phyloP scores from a whole-genome alignment of 257 asterid species.

The Anisodus acutangulus region DNA sequence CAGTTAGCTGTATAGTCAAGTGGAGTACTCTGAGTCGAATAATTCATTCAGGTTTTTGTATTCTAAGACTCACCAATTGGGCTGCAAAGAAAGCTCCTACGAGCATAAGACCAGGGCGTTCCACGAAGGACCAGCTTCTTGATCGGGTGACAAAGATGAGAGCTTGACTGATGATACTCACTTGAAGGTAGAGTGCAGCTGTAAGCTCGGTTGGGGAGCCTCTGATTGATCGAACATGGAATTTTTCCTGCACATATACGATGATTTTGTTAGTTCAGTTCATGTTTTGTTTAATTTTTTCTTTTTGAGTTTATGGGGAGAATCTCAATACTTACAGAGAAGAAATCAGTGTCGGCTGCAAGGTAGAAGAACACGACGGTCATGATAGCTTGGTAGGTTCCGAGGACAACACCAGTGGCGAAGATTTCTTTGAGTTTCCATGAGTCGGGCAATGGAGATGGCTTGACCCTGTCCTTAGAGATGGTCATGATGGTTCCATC shows the following conservation, averaged over 20 bases:
- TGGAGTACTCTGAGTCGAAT: background rate
- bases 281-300: background rate
- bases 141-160: conserved; percentile 89
- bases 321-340: conserved; percentile 45
- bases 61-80: conserved; percentile 55
- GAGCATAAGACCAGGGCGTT: conserved; percentile 80
- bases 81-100: conserved; percentile 68
- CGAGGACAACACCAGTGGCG: conserved; percentile 85
- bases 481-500: conserved; percentile 98
- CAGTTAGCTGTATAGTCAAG: background rate
- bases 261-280: background rate
- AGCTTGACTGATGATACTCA: conserved; percentile 91
- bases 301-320: background rate
- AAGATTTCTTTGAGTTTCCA: conserved; percentile 95
- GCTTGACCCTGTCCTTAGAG: conserved; percentile 83
- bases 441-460: conserved; percentile 90
- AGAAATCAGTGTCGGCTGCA: conserved; percentile 70
- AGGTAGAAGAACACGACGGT: conserved; percentile 81
- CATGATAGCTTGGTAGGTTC: conserved; percentile 79
- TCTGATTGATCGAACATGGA: conserved; percentile 60
- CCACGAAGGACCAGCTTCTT: conserved; percentile 80
- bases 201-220: conserved; percentile 54
- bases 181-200: conserved; percentile 93
- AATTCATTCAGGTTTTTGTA: background rate
- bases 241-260: conserved; percentile 41